Conservation (phyloP, 306 rosid genomes). For the Biancaea sappan region DNA sequence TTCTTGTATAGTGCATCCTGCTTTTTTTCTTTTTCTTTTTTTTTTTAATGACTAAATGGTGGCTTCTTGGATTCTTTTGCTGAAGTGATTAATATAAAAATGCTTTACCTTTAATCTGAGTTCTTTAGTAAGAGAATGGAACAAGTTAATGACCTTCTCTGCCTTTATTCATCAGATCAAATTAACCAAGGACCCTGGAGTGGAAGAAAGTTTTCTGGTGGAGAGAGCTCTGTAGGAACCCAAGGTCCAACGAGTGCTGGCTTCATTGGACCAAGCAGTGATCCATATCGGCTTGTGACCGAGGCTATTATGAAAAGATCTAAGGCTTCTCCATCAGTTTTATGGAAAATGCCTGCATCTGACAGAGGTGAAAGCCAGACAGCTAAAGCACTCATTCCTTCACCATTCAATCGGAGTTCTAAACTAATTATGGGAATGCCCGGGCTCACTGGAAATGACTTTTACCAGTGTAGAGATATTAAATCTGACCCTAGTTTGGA, state of each 20-base stretch:
- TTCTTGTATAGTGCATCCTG: not conserved
- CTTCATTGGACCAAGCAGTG: conserved; percentile 38
- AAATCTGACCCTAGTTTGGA: conserved; percentile 32
- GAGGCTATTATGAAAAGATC: conserved; percentile 33
- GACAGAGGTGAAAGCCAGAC: conserved; percentile 27
- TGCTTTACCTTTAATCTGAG: conserved; percentile 11
- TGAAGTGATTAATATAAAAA: conserved; percentile 20
- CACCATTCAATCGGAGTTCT: conserved; percentile 30
- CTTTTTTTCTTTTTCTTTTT: conserved; percentile 16
- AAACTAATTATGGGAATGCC: conserved; percentile 31
- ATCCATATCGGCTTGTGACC: conserved; percentile 33
- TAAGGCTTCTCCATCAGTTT: conserved; percentile 37
- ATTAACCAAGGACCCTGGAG: conserved; percentile 30
- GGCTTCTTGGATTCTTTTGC: conserved; percentile 25
- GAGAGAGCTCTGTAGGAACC: conserved; percentile 30
- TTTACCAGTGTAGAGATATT: conserved; percentile 9
- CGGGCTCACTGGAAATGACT: conserved; percentile 23
- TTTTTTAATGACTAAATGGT: conserved; percentile 20
- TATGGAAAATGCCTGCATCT: conserved; percentile 24
- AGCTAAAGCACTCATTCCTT: conserved; percentile 40
- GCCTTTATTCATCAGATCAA: conserved; percentile 27
- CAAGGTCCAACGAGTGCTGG: conserved; percentile 26
- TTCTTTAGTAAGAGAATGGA: conserved; percentile 25
- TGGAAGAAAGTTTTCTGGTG: conserved; percentile 31
- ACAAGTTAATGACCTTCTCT: conserved; percentile 27